Evolutionary conservation across 2,329 filamentous ascomycete genomes (phyloP).

Genomic region (Botrytis galanthina): DNA sequence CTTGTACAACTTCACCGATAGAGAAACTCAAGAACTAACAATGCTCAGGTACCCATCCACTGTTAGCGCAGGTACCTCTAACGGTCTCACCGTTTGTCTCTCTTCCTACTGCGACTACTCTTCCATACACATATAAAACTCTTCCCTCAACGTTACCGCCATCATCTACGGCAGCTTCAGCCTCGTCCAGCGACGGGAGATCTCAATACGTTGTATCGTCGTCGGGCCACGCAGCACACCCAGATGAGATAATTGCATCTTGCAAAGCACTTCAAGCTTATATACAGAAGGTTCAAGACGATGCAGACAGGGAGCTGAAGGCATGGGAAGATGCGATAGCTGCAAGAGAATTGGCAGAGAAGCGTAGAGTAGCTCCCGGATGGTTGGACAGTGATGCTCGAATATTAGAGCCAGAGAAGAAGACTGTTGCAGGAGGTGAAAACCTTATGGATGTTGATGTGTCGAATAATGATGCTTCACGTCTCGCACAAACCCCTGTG

Average conservation of each 20-base stretch:
- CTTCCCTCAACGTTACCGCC: slow-evolving; percentile 84
- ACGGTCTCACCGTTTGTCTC: slow-evolving; percentile 93
- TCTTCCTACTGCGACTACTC: slow-evolving; percentile 82
- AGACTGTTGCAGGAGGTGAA: slow-evolving; percentile 22
- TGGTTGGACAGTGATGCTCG: slow-evolving; percentile 75
- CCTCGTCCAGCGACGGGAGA: slow-evolving; percentile 46
- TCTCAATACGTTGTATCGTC: slow-evolving; percentile 73
- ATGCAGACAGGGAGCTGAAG: slow-evolving; percentile 64
- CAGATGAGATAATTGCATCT: slow-evolving; percentile 78
- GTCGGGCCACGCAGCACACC: slow-evolving; percentile 79
- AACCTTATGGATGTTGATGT: slow-evolving; percentile 39
- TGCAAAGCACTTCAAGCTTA: slow-evolving; percentile 77
- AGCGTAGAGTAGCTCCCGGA: slow-evolving; percentile 73
- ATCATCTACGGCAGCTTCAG: slow-evolving; percentile 57
- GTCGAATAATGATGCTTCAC: slow-evolving; percentile 36
- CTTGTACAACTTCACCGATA: not conserved
- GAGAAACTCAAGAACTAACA: slow-evolving; percentile 6
- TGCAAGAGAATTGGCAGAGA: slow-evolving; percentile 71
- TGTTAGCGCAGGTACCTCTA: slow-evolving; percentile 88
- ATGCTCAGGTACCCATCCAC: slow-evolving; percentile 68
- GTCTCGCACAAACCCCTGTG: slow-evolving; percentile 37
- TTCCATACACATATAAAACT: slow-evolving; percentile 92
- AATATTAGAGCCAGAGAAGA: slow-evolving; percentile 65
- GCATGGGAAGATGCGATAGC: slow-evolving; percentile 67
- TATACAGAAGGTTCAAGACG: slow-evolving; percentile 64